Base-by-base conservation (phyloP, 78 protist species). In the Isochrysis galbana region DNA sequence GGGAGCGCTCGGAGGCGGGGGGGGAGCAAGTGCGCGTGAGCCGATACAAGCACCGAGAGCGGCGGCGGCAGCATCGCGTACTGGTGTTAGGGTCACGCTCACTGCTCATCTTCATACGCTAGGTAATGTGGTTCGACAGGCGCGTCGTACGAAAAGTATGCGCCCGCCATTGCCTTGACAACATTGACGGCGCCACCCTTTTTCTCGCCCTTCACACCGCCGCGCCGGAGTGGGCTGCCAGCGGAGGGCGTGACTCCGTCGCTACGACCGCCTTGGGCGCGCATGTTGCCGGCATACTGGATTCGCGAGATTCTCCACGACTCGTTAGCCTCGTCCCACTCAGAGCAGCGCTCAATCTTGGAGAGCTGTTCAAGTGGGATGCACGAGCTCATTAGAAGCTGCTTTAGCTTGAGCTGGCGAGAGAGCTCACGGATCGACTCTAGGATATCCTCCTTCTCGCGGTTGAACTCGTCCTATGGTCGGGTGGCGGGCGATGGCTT, bases 401-500 rank as follows among this genome's bases (percentile, higher is more conserved):
- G 42, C 45, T 47, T 47, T 29, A 88, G 91, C 93, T 92, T 90
- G n/a, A 80, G n/a, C 89, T 91, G 92, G 17, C 55, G 90, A n/a
- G n/a, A 42, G 61, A 90, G 95, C 70, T 95, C 94, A 87, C 95
- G 92, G 78, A 95, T 92, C 36, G 94, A 88, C 34, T 94, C 95
- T 48, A 92, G 87, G 38, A 95, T 90, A 88, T 91, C 93, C 48
- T 83, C 94, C 77, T 51, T 45, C 72, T 94, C 95, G 34, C 80
- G 84, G 82, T 87, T 47, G 46, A 77, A 89, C 78, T 94, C 95
- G 36, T 78, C 32, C 90, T n/a, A n/a, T n/a, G n/a, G n/a, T n/a
- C n/a, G n/a, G n/a, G n/a, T n/a, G n/a, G n/a, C n/a, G n/a, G n/a
- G n/a, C n/a, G n/a, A n/a, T n/a, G n/a, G n/a, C n/a, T n/a, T n/a